These are phyloP conservation scores for Chlorophyllum brunneum DNA, from an alignment of 768 basidiomycete species.

Conservation along the genomic window DNA sequence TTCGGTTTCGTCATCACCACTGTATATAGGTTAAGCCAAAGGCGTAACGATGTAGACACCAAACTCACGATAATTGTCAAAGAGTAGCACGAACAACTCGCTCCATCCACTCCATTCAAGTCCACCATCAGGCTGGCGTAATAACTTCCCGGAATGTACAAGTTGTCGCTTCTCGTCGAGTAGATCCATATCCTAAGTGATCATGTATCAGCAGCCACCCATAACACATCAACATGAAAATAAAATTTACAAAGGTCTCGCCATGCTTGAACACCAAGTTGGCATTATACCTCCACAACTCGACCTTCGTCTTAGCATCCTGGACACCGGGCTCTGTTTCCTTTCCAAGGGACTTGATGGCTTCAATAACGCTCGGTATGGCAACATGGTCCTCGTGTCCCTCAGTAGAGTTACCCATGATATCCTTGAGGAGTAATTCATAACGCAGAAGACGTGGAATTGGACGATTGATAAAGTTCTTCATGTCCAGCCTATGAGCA, in stretches of 20 bases:
- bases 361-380: constrained; percentile 83
- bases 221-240: background rate
- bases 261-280: constrained; percentile 78
- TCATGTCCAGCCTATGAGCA: constrained; percentile 84
- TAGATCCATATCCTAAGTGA: constrained; percentile 75
- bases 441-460: constrained; percentile 90
- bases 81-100: constrained; percentile 83
- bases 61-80: constrained; percentile 87
- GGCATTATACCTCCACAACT: constrained; percentile 82
- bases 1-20: constrained; percentile 77
- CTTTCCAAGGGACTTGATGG: constrained; percentile 83
- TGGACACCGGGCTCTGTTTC: constrained; percentile 85
- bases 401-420: constrained; percentile 69
- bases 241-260: constrained; percentile 49
- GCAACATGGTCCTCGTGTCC: constrained; percentile 78
- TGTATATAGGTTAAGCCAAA: constrained; percentile 25
- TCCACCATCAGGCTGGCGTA: constrained; percentile 79
- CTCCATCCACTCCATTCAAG: constrained; percentile 78
- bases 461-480: constrained; percentile 88
- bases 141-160: constrained; percentile 76
- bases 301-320: constrained; percentile 84
- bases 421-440: constrained; percentile 75
- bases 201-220: background rate
- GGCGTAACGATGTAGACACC: background rate
- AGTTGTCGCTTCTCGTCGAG: constrained; percentile 80